Base-by-base conservation (phyloP, 2,329 filamentous ascomycete genomes). In the Didymella segeticola region DNA sequence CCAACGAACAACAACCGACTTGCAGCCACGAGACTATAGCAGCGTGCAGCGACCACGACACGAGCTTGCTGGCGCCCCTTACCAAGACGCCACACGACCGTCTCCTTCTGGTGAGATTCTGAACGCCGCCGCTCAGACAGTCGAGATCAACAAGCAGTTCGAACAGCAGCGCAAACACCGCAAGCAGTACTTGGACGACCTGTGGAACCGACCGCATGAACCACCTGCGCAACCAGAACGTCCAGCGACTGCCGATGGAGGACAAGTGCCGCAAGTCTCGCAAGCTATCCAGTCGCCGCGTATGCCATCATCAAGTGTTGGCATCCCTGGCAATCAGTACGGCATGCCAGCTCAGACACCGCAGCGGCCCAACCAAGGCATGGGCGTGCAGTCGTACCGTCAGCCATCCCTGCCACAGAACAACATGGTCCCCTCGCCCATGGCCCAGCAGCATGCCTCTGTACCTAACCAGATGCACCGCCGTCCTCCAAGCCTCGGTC, bases 141-240 rank as follows among this genome's bases (percentile, higher is more conserved):
- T 91, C 53, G 93, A 98, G 64, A 96, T 89, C 78, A 98, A 93
- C 78, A 91, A 95, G 66, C 84, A 85, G 39, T 81, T 98, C 45
- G 91, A 89, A 67, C 85, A 89, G 64, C 89, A 93, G 73, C 88
- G 93, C 53, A 86, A 86, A 31, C 88, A 89, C 75, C 89, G 95
- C 53, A 85, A 82, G 54, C 88, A 93, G 53, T 96, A 91, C 63
- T 81, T 96, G 60, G 87, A 93, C 48, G 87, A 86, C 49, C 84
- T 92, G 61, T 98, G 93, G 89, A 85, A 89, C 60, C 84, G 89
- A 57, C 88, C 90, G 10, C 92, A 96, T 61, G 91, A 97, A 70
- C 86, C 89, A 54, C 87, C 90, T 3, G 77, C 78, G 17, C 79
- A 82, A n/a, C 78, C 77, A 38, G 77, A 75, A 52, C 75, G 73